A percentile compares a stretch with the other conserved stretches of the same genome.
phyloP scores from a whole-genome alignment of 140 eudicot genomes.

The Cichorium intybus region DNA sequence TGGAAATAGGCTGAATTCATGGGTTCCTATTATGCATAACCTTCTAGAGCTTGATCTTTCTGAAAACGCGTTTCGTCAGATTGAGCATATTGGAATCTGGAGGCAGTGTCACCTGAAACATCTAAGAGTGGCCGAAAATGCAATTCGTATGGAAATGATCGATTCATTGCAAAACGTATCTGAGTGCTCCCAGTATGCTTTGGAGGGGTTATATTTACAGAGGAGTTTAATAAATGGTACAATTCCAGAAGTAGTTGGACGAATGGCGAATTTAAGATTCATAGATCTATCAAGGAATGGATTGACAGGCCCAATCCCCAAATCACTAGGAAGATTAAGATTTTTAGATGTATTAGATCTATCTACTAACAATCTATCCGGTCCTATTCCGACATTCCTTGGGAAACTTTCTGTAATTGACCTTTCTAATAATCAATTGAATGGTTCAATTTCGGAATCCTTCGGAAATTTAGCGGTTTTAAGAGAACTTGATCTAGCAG shows the following conservation, averaged over 20 bases:
- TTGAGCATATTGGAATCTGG: slow-evolving; percentile 17
- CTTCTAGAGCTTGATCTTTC: too few species aligned
- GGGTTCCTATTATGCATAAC: too few species aligned
- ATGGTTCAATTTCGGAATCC: too few species aligned
- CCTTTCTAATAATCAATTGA: too few species aligned
- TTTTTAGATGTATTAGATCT: neutral
- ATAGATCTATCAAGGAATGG: neutral
- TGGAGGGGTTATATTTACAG: too few species aligned
- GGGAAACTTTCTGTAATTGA: too few species aligned
- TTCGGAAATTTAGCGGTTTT: too few species aligned
- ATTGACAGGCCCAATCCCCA: neutral
- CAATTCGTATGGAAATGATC: neutral
- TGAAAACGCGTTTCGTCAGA: neutral
- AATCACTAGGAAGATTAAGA: neutral
- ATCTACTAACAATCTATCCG: neutral
- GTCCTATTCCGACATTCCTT: too few species aligned
- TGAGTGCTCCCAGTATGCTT: too few species aligned
- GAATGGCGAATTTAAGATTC: slow-evolving; percentile 2
- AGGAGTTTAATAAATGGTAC: too few species aligned
- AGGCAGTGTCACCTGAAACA: slow-evolving; percentile 3
- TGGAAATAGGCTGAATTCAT: neutral
- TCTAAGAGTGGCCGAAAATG: neutral
- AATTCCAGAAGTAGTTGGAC: neutral
- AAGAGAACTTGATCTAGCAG: too few species aligned
- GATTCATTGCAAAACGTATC: neutral